Evolutionary conservation across 192 early-diverging fungal genomes (phyloP).

Genomic region (Funneliformis mosseae): DNA sequence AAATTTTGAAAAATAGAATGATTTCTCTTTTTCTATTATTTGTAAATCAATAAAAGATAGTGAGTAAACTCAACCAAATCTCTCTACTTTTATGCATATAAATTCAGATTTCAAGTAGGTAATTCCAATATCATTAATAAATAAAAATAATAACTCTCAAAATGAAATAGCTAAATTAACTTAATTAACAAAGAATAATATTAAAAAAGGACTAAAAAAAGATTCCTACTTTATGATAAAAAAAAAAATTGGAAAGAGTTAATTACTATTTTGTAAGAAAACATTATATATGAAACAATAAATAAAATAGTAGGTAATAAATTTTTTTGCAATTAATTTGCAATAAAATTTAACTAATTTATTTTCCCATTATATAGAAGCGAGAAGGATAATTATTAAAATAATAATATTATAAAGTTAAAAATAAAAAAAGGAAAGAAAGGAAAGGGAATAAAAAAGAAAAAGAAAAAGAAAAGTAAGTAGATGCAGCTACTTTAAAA

Average conservation of each 20-base stretch:
- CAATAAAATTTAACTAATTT: neutral
- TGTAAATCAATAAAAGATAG: neutral
- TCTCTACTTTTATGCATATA: neutral
- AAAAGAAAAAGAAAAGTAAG: neutral
- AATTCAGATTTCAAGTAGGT: neutral
- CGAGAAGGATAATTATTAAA: neutral
- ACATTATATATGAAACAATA: neutral
- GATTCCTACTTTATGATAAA: neutral
- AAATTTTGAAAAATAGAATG: neutral
- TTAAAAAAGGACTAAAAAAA: neutral
- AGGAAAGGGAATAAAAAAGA: neutral
- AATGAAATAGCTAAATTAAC: neutral
- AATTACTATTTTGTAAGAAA: neutral
- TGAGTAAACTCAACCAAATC: neutral
- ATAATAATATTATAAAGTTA: too few species aligned
- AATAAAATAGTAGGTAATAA: neutral
- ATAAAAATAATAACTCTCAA: neutral
- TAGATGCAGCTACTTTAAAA: too few species aligned
- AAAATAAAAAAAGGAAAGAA: neutral
- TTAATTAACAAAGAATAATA: neutral
- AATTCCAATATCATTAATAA: neutral
- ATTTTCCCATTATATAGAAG: neutral
- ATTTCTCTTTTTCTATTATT: neutral
- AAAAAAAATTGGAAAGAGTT: neutral
- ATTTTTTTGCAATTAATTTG: neutral